phyloP scores from a whole-genome alignment of 305 asterid species.

The Fraxinus nigra region DNA sequence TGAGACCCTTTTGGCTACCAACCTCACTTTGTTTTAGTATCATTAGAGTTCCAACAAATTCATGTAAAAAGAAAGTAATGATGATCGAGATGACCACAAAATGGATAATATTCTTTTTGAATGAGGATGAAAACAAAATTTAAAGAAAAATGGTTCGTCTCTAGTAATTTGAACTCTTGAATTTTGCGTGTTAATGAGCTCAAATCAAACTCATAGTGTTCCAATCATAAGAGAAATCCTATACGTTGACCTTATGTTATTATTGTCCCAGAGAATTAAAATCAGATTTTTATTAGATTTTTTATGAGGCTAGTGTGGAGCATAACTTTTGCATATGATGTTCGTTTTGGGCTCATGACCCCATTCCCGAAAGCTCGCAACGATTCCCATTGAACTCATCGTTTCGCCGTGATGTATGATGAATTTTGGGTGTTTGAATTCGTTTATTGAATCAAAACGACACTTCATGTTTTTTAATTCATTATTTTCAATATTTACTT shows the following conservation, averaged over 20 bases:
- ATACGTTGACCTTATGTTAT: background rate
- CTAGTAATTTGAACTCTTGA: background rate
- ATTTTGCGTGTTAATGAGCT: background rate
- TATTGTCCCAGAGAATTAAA: background rate
- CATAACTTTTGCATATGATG: too few species aligned
- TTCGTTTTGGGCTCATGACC: too few species aligned
- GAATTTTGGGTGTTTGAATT: too few species aligned
- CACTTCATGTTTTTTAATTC: too few species aligned
- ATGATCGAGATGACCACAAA: conserved; percentile 6
- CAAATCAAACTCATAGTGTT: background rate
- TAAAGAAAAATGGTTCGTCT: background rate
- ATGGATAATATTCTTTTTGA: background rate
- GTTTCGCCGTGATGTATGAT: too few species aligned
- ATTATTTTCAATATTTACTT: too few species aligned
- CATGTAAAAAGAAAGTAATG: background rate
- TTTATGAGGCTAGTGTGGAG: too few species aligned
- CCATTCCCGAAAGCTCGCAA: too few species aligned
- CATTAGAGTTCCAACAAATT: conserved; percentile 7
- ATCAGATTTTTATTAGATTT: too few species aligned
- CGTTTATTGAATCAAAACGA: too few species aligned
- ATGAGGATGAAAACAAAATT: background rate
- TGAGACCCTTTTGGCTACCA: conserved; percentile 15
- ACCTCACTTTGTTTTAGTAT: background rate
- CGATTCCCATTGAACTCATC: too few species aligned
- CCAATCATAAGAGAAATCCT: background rate